Percentiles rank a stretch among this genome's conserved stretches.
These are phyloP conservation scores for Astraeus odoratus DNA, from an alignment of 768 basidiomycete genomes.

Conservation along the genomic window DNA sequence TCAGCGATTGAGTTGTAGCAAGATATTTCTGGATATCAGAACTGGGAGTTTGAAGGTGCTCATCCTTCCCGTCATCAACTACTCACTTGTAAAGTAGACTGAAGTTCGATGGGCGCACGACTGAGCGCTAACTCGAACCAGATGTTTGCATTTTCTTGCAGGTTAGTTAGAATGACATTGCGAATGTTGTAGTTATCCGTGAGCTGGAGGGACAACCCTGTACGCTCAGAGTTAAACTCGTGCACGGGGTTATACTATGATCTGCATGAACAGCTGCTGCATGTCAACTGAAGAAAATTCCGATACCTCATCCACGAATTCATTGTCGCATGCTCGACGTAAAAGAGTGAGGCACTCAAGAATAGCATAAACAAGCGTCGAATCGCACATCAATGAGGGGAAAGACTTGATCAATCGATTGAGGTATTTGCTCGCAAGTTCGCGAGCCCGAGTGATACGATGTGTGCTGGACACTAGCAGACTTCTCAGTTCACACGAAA, in stretches of 20 bases:
- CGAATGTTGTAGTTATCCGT: conserved; percentile 82
- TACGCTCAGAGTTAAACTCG: conserved; percentile 74
- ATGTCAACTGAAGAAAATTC: background rate
- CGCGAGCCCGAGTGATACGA: conserved; percentile 73
- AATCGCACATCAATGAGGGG: conserved; percentile 91
- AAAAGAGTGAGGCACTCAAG: conserved; percentile 88
- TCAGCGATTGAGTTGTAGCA: conserved; percentile 59
- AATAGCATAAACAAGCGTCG: conserved; percentile 79
- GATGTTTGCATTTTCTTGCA: conserved; percentile 64
- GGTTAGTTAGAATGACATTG: conserved; percentile 72
- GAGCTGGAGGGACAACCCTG: conserved; percentile 67
- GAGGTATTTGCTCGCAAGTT: conserved; percentile 77
- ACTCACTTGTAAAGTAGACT: conserved; percentile 82
- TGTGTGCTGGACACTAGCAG: conserved; percentile 78
- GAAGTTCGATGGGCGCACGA: conserved; percentile 87
- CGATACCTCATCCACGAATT: conserved; percentile 82
- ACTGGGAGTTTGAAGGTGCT: conserved; percentile 1
- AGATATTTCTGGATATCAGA: conserved; percentile 74
- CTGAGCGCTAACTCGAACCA: conserved; percentile 89
- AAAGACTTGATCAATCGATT: conserved; percentile 84
- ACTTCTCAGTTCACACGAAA: conserved; percentile 68
- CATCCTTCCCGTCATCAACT: background rate
- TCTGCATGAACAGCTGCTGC: background rate
- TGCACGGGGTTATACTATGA: conserved; percentile 84
- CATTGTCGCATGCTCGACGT: conserved; percentile 82